Evolutionary conservation across 345 rosid species (phyloP), one percentile per base, ranked within the genome.

Genomic region (Pseudoturritis turrita): DNA sequence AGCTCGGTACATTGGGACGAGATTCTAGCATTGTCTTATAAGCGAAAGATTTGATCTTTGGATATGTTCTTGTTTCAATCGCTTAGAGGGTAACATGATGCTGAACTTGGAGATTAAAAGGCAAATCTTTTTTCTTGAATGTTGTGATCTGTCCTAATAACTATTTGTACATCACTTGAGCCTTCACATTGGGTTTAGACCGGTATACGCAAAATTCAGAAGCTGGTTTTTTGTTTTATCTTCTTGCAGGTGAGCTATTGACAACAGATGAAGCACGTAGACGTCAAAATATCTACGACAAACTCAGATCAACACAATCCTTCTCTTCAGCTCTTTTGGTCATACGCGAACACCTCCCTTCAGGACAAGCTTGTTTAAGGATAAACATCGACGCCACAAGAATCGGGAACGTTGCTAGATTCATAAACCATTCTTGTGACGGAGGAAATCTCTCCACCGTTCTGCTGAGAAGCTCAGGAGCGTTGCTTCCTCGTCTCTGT

Each of bases 381-480:
- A 71, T 94, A 44, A 94, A 94, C 79, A 84, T 91, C 0, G 95
- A 91, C 62, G 96, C 96, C 73, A 94, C 98, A 3, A 75, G 81
- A 45, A 77, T 83, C 0, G 98, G 97, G 40, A 93, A 93, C 23
- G 74, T 89, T 18, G 91, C 90, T 12, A 81, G 96, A 57, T 89
- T 91, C 79, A 82, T 93, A 15, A 93, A 90, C 83, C 98, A 89
- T 80, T 94, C 97, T 41, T 94, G 97, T 61, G 97, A 89, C 18
- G 95, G 97, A 0, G 96, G 95, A 28, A 89, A 91, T 68, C 83
- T 94, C 39, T 83, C 81, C 2, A 83, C 95, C 0, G 70, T 75
- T 10, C 77, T 91, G 4, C 74, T 88, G 73, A 89, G 97, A 75
- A 83, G 80, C 78, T 37, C 89, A 6, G 96, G 96, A 19, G 78